These are phyloP conservation scores for Microbotryomycetes sp. DNA, from an alignment of 1,284 basidiomycete species.

Conservation along the genomic window DNA sequence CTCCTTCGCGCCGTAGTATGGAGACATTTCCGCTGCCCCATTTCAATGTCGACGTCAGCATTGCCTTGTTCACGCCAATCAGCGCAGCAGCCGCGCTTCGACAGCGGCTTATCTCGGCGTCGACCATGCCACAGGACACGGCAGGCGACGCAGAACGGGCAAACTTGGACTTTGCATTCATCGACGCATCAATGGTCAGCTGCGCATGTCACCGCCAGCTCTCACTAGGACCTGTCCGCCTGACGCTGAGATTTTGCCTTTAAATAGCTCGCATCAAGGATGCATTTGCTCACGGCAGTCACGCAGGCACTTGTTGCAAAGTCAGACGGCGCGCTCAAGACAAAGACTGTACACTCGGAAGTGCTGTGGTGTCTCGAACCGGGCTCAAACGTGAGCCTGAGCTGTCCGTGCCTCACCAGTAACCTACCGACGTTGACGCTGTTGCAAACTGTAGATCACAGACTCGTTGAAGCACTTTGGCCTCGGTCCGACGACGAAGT, in stretches of 20 bases:
- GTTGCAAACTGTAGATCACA: constrained; percentile 55
- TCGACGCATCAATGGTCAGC: constrained; percentile 60
- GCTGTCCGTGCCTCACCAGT: neutral
- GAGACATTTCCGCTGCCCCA: constrained; percentile 42
- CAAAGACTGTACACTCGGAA: constrained; percentile 77
- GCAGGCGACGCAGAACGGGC: constrained; percentile 63
- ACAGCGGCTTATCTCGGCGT: constrained; percentile 56
- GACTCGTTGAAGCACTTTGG: constrained; percentile 80
- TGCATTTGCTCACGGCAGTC: constrained; percentile 72
- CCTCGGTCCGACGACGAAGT: constrained; percentile 57
- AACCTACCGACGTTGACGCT: neutral
- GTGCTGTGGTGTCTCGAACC: constrained; percentile 74
- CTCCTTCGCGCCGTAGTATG: constrained; percentile 34
- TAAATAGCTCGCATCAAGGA: constrained; percentile 58
- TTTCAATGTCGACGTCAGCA: constrained; percentile 46
- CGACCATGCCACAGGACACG: constrained; percentile 52
- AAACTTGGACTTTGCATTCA: constrained; percentile 75
- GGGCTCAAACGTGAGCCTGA: constrained; percentile 61
- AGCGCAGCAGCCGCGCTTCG: constrained; percentile 57
- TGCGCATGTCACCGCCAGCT: neutral
- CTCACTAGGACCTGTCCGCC: neutral
- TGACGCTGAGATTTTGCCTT: neutral
- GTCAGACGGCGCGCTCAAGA: constrained; percentile 54
- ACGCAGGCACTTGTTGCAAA: constrained; percentile 68
- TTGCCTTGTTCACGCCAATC: constrained; percentile 62